Base-by-base conservation (phyloP, 768 basidiomycete species). In the Paxillus ammoniavirescens region DNA sequence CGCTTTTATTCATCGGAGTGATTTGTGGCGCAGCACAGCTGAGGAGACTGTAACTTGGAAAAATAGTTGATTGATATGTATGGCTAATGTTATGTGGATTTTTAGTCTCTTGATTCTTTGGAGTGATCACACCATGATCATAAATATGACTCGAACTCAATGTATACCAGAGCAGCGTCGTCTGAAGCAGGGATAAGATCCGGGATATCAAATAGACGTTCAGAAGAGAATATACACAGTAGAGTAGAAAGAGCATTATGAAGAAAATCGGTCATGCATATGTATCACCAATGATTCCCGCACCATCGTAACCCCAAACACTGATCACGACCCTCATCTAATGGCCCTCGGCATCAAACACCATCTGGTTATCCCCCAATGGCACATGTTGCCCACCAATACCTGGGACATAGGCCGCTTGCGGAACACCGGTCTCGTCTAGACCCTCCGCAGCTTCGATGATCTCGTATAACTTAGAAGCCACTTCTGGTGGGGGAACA, bases 401-500 rank as follows among this genome's bases (percentile, higher is more conserved):
- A 33, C 80, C 76, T 0, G 94, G 94, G 26, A 94, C 83, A 66
- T 92, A 97, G 2, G 91, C 81, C 26, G 80, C 75, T 21, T 88
- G 81, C 0, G 94, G 93, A 18, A 96, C 73, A 3, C 85, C 86
- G 0, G 76, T 74, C 74, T 97, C 94, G 66, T 97, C 94, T 45
- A 96, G 74, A 33, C 94, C 94, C 71, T 95, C 94, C 8, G 93
- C 93, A 33, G 92, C 89, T 73, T 98, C 96, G 61, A 99, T 96
- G 64, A 98, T 87, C 68, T 98, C 96, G 71, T 98, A 98, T 59
- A 98, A 69, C 58, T 80, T 80, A 31, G 89, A 91, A 1, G 94
- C 94, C 52, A 96, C 92, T 73, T 98, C 96, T 0, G 97, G 96
- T n/a, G 96, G 91, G 5, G 96, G 97, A 1, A 98, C 95, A 17